phyloP scores from a whole-genome alignment of 805 yeast genomes.

The Wickerhamiella sorbophila region DNA sequence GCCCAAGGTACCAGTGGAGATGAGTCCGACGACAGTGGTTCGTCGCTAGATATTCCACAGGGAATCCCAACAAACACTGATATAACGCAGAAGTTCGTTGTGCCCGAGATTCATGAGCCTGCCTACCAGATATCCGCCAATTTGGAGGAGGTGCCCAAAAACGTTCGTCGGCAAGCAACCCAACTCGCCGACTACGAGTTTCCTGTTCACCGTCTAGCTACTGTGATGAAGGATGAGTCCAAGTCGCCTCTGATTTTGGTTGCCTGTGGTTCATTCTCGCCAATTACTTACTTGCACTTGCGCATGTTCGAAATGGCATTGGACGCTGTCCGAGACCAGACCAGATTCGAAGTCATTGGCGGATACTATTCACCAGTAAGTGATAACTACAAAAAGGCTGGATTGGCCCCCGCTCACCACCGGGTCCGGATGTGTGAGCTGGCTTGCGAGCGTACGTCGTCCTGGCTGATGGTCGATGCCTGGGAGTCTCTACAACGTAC shows the following conservation, averaged over 20 bases:
- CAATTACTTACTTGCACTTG: constrained; percentile 84
- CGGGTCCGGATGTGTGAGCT: constrained; percentile 96
- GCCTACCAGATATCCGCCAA: constrained; percentile 49
- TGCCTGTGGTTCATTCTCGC: constrained; percentile 95
- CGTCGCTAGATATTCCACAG: constrained; percentile 14
- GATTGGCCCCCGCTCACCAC: constrained; percentile 76
- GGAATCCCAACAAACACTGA: constrained; percentile 23
- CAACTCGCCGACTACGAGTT: constrained; percentile 53
- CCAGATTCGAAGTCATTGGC: constrained; percentile 88
- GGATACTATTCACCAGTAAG: constrained; percentile 89
- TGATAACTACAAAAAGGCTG: constrained; percentile 85
- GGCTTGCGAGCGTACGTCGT: constrained; percentile 91
- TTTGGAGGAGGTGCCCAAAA: constrained; percentile 93
- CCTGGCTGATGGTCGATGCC: constrained; percentile 98
- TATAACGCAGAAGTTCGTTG: constrained; percentile 13
- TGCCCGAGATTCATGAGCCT: constrained; percentile 20
- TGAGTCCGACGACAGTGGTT: constrained; percentile 3
- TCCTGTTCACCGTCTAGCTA: constrained; percentile 76
- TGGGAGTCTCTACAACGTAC: constrained; percentile 92
- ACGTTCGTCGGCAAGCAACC: constrained; percentile 77
- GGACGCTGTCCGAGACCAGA: constrained; percentile 81
- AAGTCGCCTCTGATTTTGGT: constrained; percentile 87
- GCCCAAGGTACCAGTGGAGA: neutral
- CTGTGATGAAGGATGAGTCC: constrained; percentile 50
- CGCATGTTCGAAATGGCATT: constrained; percentile 99